Base-by-base conservation (phyloP, 1,139 yeast species). In the Yamadazyma atmosphaerica region DNA sequence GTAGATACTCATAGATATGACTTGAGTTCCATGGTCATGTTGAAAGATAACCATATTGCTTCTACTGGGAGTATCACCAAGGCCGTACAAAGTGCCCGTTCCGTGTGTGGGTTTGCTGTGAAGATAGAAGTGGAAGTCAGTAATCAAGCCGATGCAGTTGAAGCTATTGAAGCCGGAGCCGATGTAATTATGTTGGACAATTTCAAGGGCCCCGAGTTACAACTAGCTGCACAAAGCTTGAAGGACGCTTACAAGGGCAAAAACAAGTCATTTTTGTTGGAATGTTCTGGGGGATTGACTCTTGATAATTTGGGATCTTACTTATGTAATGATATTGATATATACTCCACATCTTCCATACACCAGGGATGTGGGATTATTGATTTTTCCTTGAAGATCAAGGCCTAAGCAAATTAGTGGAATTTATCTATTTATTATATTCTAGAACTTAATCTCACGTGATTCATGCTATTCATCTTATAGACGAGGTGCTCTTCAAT, bases 171-270 rank as follows among this genome's bases (percentile, higher is more conserved):
- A 21, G 95, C 97, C 5, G 98, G 98, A 13, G 97, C 98, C 1
- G 98, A 90, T 61, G 88, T 90, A 14, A 84, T 92, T 47, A 90
- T 90, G 98, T 74, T 92, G 56, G 98, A 92, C 58, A 90, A 92
- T 60, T 90, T 92, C 60, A 58, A 71, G 2, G 88, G 90, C 3
- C 77, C 72, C 1, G 86, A 74, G 23, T 70, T 90, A 43, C 81
- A 77, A 48, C 49, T 58, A 2, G 94, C 85, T 15, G 95, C 97
- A 1, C 61, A 61, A 30, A 72, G 65, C 45, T 66, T 90, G 48
- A 87, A 83, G 58, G 47, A 57, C 8, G 70, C 69, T 47, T 86
- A 86, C 77, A 55, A 60, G 3, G 80, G 78, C 10, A 54, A 59
- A 26, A 68, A 71, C 47, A 71, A 70, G 39, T 58, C 69, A 4